Conservation (phyloP, 768 basidiomycete species). For the Amanita molliuscula region DNA sequence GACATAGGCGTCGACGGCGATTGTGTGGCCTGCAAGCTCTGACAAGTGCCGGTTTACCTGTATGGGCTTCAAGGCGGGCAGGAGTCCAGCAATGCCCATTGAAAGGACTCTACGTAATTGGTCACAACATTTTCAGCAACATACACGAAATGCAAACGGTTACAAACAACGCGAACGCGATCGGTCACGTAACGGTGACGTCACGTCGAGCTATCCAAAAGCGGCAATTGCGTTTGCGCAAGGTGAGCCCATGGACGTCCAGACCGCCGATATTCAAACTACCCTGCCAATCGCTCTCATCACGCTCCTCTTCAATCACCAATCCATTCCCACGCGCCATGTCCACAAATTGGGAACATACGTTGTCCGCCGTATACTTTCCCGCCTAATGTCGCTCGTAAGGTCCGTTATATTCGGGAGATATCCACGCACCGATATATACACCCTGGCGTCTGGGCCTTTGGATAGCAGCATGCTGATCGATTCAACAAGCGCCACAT, state of each 20-base stretch:
- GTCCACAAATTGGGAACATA: conserved; percentile 44
- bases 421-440: conserved; percentile 36
- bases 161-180: conserved; percentile 10
- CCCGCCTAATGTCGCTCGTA: conserved; percentile 30
- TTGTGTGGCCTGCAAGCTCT: conserved; percentile 72
- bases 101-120: conserved; percentile 1
- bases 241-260: conserved; percentile 32
- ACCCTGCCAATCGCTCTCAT: conserved; percentile 37
- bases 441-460: conserved; percentile 29
- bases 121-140: background rate
- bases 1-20: conserved; percentile 94
- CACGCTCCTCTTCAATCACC: conserved; percentile 32
- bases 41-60: conserved; percentile 70
- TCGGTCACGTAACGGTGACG: conserved; percentile 5
- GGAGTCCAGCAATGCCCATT: conserved; percentile 90
- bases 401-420: background rate
- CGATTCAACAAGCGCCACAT: conserved; percentile 44
- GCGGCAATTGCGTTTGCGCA: conserved; percentile 48
- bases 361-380: conserved; percentile 42
- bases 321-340: conserved; percentile 30
- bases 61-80: conserved; percentile 86
- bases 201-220: conserved; percentile 45
- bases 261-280: conserved; percentile 33
- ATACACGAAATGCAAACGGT: background rate
- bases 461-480: conserved; percentile 36